phyloP scores from a whole-genome alignment of 2,329 filamentous ascomycete species.

The Raffaelea arxii region DNA sequence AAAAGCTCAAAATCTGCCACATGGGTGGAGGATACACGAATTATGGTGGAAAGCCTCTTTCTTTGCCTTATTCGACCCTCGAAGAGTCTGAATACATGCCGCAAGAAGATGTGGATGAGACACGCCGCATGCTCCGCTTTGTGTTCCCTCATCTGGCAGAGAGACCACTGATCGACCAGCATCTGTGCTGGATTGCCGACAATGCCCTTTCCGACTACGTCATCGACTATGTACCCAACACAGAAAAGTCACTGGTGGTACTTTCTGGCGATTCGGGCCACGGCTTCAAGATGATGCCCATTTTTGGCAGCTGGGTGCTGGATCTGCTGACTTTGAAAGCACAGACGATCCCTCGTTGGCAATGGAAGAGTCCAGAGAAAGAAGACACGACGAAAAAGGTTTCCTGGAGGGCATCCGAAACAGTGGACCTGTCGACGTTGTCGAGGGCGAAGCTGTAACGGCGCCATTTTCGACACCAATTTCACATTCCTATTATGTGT shows the following conservation, averaged over 20 bases:
- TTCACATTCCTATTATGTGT: not conserved
- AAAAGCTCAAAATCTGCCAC: constrained; percentile 50
- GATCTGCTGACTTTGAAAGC: constrained; percentile 32
- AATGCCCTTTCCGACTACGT: constrained; percentile 50
- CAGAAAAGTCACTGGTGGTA: constrained; percentile 34
- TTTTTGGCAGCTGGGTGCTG: constrained; percentile 45
- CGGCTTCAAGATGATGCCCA: constrained; percentile 53
- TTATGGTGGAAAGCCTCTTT: constrained; percentile 13
- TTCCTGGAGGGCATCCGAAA: not conserved
- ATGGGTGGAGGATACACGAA: constrained; percentile 45
- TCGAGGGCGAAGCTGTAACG: not conserved
- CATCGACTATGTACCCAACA: constrained; percentile 47
- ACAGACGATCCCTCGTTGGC: constrained; percentile 38
- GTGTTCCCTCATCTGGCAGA: constrained; percentile 43
- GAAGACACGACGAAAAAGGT: not conserved
- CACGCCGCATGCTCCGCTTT: constrained; percentile 39
- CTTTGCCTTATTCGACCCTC: constrained; percentile 26
- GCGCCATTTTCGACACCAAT: no score
- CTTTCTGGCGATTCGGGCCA: constrained; percentile 51
- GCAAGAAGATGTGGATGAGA: constrained; percentile 37
- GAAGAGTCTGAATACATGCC: constrained; percentile 40
- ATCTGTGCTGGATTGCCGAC: constrained; percentile 56
- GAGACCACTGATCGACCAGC: constrained; percentile 44
- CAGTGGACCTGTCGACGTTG: not conserved
- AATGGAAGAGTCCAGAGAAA: constrained; percentile 32